Evolutionary conservation across 2,329 filamentous ascomycete species (phyloP), one percentile per base, ranked within the genome.

Genomic region (Phialocephala sp.): DNA sequence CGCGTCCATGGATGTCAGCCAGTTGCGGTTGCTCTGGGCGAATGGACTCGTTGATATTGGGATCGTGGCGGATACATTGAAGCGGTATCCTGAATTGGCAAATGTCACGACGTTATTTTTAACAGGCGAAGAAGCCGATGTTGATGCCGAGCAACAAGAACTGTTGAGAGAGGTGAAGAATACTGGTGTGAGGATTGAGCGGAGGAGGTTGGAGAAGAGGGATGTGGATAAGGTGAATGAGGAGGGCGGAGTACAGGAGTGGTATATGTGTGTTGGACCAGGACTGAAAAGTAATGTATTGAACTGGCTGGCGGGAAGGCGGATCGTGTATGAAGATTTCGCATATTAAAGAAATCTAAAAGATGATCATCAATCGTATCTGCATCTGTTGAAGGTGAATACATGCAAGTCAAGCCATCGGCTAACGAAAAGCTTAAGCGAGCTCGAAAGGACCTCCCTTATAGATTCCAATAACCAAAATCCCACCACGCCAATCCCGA

Each of bases 21-120:
- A 56, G 6, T 43, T 56, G 24, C 27, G 50, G 15, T 20, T 62
- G 3, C 24, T 56, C 15, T 62, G 60, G 60, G 22, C 20, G 5
- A 45, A 56, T 35, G n/a, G 50, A 9, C 22, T 36, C 12, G 50
- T 32, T 47, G 60, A 62, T 36, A 27, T 62, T 35, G 60, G 60
- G 8, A 36, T 62, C 6, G 60, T 62, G 8, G 60, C 39, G 39
- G 60, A 62, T 62, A 56, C 60, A 22, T 37, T 62, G 35, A 32
- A 41, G 24, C 27, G 50, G n/a, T 55, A 55, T 45, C 60, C 60
- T 37, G 47, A 56, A 22, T 39, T 62, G 15, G 14, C 14, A 20
- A 2, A 4, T 14, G 22, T n/a, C 24, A 62, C 39, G 37, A 55
- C 36, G 18, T n/a, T 62, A 12, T 62, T 56, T 15, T 14, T 62